phyloP scores from a whole-genome alignment of 1,284 basidiomycete genomes.

The Melampsora larici-populina region DNA sequence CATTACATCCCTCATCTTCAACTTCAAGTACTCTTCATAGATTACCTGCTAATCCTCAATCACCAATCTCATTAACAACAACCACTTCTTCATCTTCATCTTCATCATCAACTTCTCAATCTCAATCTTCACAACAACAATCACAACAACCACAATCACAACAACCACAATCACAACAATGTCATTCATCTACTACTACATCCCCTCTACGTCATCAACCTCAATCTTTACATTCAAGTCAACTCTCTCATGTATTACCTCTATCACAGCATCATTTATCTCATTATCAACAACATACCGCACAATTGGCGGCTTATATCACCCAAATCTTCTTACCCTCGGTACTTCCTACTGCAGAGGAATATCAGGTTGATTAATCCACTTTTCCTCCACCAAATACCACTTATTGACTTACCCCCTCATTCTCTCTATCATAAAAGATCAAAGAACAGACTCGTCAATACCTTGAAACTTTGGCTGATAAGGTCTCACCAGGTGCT shows the following conservation, averaged over 20 bases:
- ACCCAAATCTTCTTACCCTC: conserved; percentile 67
- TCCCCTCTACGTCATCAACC: too few species aligned
- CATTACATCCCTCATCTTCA: too few species aligned
- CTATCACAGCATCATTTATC: conserved; percentile 36
- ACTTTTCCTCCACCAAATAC: neutral
- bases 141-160: too few species aligned
- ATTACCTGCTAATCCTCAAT: too few species aligned
- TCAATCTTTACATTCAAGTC: neutral
- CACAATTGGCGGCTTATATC: conserved; percentile 43
- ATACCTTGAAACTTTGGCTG: conserved; percentile 87
- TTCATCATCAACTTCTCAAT: too few species aligned
- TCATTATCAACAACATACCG: conserved; percentile 40
- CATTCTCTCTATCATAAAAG: neutral
- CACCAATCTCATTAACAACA: too few species aligned
- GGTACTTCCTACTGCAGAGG: conserved; percentile 79
- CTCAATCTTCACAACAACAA: too few species aligned
- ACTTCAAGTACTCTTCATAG: too few species aligned
- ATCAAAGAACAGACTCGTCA: conserved; percentile 93
- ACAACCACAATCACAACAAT: too few species aligned
- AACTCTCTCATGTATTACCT: neutral
- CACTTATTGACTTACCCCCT: neutral
- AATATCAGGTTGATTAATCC: conserved; percentile 62
- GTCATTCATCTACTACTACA: too few species aligned
- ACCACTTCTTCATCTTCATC: too few species aligned
- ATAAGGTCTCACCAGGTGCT: conserved; percentile 86